Percentiles rank a stretch among this genome's conserved stretches.
Evolutionary conservation across 257 asterid genomes (phyloP).

Genomic region (Marsdenia floribunda): DNA sequence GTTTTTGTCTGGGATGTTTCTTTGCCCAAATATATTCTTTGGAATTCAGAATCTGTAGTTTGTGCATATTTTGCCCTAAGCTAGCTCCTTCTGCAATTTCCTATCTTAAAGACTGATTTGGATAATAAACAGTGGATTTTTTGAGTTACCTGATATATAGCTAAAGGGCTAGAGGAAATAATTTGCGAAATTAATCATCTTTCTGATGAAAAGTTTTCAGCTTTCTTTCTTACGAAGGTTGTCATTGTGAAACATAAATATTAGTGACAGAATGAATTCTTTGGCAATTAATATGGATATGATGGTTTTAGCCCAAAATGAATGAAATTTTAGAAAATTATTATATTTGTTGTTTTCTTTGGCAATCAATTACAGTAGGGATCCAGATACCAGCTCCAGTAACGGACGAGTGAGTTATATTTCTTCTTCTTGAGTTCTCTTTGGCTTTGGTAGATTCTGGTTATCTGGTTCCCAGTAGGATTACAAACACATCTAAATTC

Average conservation of each 20-base stretch:
- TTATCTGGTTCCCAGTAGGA: background rate
- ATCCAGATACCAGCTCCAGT: background rate
- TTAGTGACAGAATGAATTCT: background rate
- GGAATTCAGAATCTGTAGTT: background rate
- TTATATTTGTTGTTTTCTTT: background rate
- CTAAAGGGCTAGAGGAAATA: background rate
- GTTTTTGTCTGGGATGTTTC: background rate
- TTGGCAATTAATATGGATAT: no score
- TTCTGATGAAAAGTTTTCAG: background rate
- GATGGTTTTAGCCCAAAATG: no score
- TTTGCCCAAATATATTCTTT: background rate
- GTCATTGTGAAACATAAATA: background rate
- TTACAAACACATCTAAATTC: background rate
- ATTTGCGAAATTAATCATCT: background rate
- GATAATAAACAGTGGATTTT: background rate
- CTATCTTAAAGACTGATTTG: background rate
- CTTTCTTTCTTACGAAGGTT: background rate
- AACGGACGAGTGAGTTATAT: background rate
- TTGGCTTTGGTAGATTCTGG: background rate
- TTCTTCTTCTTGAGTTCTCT: background rate
- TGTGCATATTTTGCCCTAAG: conserved; percentile 4
- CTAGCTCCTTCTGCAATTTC: background rate
- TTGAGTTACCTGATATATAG: background rate
- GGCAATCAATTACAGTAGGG: background rate
- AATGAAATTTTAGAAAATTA: background rate